Base-by-base conservation (phyloP, 495 filamentous ascomycete species). In the Hypoxylon fuscum region DNA sequence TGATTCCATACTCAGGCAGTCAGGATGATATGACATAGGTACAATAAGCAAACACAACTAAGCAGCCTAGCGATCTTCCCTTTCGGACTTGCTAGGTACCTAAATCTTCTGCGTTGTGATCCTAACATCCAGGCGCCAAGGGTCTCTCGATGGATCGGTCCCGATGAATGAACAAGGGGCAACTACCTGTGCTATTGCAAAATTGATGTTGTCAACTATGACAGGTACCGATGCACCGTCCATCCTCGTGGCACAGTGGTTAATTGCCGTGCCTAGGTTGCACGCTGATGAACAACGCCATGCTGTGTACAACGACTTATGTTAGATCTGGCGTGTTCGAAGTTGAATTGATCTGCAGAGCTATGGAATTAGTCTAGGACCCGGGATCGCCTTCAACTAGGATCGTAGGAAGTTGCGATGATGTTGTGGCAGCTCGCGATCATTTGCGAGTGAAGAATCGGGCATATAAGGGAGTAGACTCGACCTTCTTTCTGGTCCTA, bases 381-480 rank as follows among this genome's bases (percentile, higher is more conserved):
- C 22, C 7, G 41, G 31, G 38, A 45, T 37, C n/a, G 29, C 15
- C 37, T 3, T 47, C 42, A 23, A 25, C 0, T 45, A 50, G 20
- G 43, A 29, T 31, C 20, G 15, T 47, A 41, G 14, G 34, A 25
- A 37, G 38, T 38, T 25, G 27, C 41, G 55, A 50, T 32, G 15
- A 43, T 41, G 20, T 15, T 49, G 55, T 42, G 42, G 23, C 17
- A 44, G 29, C 18, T 5, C 14, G 48, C n/a, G 3, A 44, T 11
- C 11, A 6, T 23, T 8, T 22, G 22, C 40, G 29, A 41, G 21
- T 58, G 17, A 27, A 32, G 29, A 47, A 23, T 45, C 22, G 12
- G 18, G 34, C 43, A 59, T 65, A 59, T 59, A 65, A 59, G 50
- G 50, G 37, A 32, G 44, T 41, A 32, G 20, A 21, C 17, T 55